These are phyloP conservation scores for Citrus trifoliata DNA, from an alignment of 345 rosid species.

Conservation along the genomic window DNA sequence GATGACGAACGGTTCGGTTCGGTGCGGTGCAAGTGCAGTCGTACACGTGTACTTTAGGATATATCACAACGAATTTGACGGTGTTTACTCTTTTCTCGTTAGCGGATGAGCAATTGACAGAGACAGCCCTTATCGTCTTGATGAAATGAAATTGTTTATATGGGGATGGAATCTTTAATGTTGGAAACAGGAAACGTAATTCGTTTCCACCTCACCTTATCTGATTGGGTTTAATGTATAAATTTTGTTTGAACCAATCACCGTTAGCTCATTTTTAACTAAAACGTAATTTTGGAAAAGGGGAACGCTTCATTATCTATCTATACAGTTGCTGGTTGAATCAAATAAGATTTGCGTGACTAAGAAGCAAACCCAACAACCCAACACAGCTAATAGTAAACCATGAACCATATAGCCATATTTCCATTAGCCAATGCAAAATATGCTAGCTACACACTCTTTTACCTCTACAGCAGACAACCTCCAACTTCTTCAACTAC, in stretches of 20 bases:
- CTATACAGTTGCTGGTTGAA: too few species aligned
- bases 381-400: background rate
- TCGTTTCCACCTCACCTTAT: background rate
- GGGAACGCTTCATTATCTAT: too few species aligned
- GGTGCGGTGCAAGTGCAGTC: background rate
- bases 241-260: background rate
- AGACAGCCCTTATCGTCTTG: too few species aligned
- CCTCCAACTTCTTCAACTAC: background rate
- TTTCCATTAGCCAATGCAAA: too few species aligned
- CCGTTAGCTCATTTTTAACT: too few species aligned
- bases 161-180: too few species aligned
- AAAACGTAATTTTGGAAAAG: too few species aligned
- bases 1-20: background rate
- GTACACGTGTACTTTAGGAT: background rate
- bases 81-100: background rate
- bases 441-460: background rate
- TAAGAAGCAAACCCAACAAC: background rate
- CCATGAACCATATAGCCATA: background rate
- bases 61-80: background rate
- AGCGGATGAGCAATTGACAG: background rate
- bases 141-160: too few species aligned
- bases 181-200: too few species aligned
- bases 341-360: background rate
- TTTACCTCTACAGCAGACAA: background rate
- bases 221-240: background rate